Conservation (phyloP, 2,329 filamentous ascomycete genomes). For the Fusarium marasasianum region DNA sequence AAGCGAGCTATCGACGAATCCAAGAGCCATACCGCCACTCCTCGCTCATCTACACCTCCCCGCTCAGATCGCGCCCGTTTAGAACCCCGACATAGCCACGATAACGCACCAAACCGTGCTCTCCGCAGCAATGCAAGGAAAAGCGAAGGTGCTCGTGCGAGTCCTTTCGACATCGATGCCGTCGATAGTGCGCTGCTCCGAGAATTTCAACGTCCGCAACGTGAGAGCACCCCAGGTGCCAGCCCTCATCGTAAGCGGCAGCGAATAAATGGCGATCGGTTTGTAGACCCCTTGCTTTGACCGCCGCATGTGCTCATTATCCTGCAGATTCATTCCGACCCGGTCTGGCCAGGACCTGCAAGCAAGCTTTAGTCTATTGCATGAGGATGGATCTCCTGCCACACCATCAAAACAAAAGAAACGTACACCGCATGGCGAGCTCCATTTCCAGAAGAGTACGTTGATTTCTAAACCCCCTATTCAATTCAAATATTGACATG, state of each 20-base stretch:
- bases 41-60: conserved; percentile 56
- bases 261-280: conserved; percentile 71
- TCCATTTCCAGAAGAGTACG: conserved; percentile 93
- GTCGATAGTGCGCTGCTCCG: conserved; percentile 62
- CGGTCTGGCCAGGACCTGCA: conserved; percentile 92
- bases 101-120: conserved; percentile 47
- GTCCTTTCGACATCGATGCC: conserved; percentile 58
- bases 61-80: conserved; percentile 55
- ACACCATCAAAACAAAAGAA: conserved; percentile 88
- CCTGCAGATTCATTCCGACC: conserved; percentile 88
- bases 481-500: conserved; percentile 11
- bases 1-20: conserved; percentile 48
- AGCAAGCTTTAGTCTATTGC: conserved; percentile 89
- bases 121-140: conserved; percentile 49
- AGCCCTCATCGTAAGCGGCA: conserved; percentile 69
- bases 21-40: conserved; percentile 46
- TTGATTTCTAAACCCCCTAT: neutral
- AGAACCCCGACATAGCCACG: conserved; percentile 53
- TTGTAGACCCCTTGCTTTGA: conserved; percentile 20
- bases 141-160: conserved; percentile 49
- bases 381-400: conserved; percentile 92
- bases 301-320: conserved; percentile 34
- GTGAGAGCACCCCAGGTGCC: conserved; percentile 62
- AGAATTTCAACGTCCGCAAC: conserved; percentile 60
- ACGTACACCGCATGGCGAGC: conserved; percentile 85